These are phyloP conservation scores for Aureoboletus auriporus DNA, from an alignment of 768 basidiomycete genomes.

Conservation along the genomic window DNA sequence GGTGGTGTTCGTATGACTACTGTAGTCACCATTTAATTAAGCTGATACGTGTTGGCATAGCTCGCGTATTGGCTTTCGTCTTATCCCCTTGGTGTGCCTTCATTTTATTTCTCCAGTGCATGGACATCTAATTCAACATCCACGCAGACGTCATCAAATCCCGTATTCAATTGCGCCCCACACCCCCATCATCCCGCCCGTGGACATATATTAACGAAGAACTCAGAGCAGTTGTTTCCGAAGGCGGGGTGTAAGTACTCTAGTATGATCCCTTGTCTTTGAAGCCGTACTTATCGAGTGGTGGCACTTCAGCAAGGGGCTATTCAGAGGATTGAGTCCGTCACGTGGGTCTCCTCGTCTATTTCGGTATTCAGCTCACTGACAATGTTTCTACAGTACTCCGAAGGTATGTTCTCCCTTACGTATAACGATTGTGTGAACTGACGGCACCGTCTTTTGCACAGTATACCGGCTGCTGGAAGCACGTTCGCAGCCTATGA, in stretches of 20 bases:
- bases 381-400: constrained; percentile 39
- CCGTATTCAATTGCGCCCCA: constrained; percentile 73
- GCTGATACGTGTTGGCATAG: constrained; percentile 1
- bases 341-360: constrained; percentile 48
- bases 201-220: constrained; percentile 75
- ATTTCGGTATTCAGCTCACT: neutral
- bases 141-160: constrained; percentile 86
- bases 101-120: neutral
- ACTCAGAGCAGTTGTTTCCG: constrained; percentile 58
- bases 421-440: neutral
- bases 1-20: constrained; percentile 58
- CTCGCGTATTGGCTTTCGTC: constrained; percentile 78
- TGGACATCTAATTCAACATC: neutral
- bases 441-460: neutral
- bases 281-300: neutral
- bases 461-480: constrained; percentile 86
- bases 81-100: constrained; percentile 70
- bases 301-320: constrained; percentile 38
- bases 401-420: constrained; percentile 44
- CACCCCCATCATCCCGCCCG: constrained; percentile 70
- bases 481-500: constrained; percentile 91
- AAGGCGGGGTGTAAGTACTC: constrained; percentile 65
- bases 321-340: constrained; percentile 73
- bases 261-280: neutral
- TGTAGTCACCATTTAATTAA: neutral